Conservation (phyloP, 2,329 filamentous ascomycete species). For the Xylaria multiplex region DNA sequence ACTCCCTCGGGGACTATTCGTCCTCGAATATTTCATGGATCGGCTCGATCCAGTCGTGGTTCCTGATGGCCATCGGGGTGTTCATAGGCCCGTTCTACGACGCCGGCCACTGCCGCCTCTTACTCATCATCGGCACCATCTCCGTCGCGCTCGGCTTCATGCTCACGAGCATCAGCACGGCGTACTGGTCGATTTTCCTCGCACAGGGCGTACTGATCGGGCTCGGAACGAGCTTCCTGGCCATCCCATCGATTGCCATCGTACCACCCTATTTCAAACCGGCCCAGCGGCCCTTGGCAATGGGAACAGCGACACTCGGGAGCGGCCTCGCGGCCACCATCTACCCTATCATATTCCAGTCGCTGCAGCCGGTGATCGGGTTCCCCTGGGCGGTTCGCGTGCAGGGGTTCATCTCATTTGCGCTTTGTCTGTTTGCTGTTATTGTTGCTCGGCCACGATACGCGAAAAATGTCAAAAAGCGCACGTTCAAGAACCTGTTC, state of each 20-base stretch:
- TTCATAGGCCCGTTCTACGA: conserved; percentile 49
- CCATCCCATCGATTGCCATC: conserved; percentile 34
- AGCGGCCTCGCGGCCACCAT: conserved; percentile 32
- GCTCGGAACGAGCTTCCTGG: conserved; percentile 30
- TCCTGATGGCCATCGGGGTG: conserved; percentile 46
- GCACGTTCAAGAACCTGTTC: conserved; percentile 28
- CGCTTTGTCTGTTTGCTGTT: conserved; percentile 30
- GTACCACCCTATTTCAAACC: conserved; percentile 35
- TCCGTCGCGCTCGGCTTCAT: conserved; percentile 37
- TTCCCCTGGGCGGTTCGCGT: conserved; percentile 36
- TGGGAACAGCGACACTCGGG: conserved; percentile 32
- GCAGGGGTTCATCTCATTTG: conserved; percentile 34
- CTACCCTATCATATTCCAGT: conserved; percentile 38
- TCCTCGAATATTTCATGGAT: conserved; percentile 47
- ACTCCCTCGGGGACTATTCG: conserved; percentile 33
- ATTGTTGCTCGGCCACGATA: conserved; percentile 34
- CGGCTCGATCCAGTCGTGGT: conserved; percentile 48
- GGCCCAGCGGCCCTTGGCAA: conserved; percentile 26
- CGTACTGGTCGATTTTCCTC: conserved; percentile 35
- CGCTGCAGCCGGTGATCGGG: conserved; percentile 30
- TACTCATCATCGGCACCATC: conserved; percentile 42
- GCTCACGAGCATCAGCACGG: conserved; percentile 29
- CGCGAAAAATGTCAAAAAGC: conserved; percentile 25
- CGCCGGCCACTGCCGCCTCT: conserved; percentile 44
- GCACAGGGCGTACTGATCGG: conserved; percentile 34